Base-by-base conservation (phyloP, 2,329 filamentous ascomycete genomes). In the Waltergamsia citrina region DNA sequence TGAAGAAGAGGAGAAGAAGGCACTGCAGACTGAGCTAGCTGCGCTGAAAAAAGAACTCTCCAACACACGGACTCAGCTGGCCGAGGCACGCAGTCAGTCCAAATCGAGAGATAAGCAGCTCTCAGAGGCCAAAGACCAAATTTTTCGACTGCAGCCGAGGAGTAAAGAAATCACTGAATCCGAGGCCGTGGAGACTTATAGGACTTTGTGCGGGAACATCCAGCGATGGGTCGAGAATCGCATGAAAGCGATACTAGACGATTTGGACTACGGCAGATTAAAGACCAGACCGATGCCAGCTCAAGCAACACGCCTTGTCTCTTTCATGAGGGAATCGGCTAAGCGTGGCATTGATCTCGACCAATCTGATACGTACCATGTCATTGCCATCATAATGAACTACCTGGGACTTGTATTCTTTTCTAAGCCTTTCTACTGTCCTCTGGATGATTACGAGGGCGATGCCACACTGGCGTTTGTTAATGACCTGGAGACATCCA, bases 191-290 rank as follows among this genome's bases (percentile, higher is more conserved):
- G 54, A 57, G 19, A 44, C 43, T 8, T 59, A 59, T 41, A 51
- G 50, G 37, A 41, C 33, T 12, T 40, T 59, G 21, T 51, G 53
- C 37, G 45, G 48, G 17, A 56, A 49, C 21, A 47, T 59, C 8
- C 52, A 56, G 35, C 43, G 55, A 35, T 59, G 56, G 56, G 55
- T 57, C 21, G 52, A 58, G 34, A 51, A 53, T 31, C 50, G 53
- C 18, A 44, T 58, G 26, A 46, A 43, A 6, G 40, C 43, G 18
- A 45, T 47, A 8, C 34, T 59, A 31, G 55, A 59, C 25, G 51
- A 56, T 21, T 31, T 57, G 27, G 51, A 54, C 14, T 33, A 42
- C 6, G 49, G 49, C 3, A 48, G 48, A 4, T 32, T 52, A 16
- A 42, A 40, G 21, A 33, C 39, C 9, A 48, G 47, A 26, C 39